Evolutionary conservation across 352 stramenopile genomes (phyloP).

Genomic region (Pythium folliculosum): DNA sequence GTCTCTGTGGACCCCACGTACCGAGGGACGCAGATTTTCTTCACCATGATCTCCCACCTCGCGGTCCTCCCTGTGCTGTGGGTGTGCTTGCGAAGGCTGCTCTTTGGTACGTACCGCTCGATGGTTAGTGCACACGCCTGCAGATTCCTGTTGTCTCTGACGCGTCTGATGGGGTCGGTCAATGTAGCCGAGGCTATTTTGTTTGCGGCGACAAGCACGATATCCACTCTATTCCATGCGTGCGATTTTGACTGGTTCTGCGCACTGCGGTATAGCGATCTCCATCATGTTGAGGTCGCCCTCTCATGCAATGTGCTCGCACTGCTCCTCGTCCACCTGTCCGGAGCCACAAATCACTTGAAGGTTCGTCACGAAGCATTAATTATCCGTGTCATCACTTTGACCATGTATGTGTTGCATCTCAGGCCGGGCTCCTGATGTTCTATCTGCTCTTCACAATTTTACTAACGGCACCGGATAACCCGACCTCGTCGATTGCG

Average conservation of each 20-base stretch:
- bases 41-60: conserved; percentile 34
- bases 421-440: conserved; percentile 34
- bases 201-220: conserved; percentile 27
- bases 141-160: not conserved
- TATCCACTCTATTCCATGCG: conserved; percentile 37
- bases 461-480: conserved; percentile 25
- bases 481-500: conserved; percentile 21
- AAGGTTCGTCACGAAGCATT: conserved; percentile 26
- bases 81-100: conserved; percentile 27
- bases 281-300: conserved; percentile 35
- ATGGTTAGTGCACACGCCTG: not conserved
- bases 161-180: not conserved
- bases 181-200: conserved; percentile 29
- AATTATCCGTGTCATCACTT: too few species aligned
- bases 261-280: conserved; percentile 29
- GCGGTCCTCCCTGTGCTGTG: conserved; percentile 32
- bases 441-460: conserved; percentile 37
- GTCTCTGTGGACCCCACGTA: conserved; percentile 25
- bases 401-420: not conserved
- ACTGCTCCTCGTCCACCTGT: conserved; percentile 38
- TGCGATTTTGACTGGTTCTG: conserved; percentile 39
- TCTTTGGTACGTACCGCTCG: conserved; percentile 27
- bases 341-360: conserved; percentile 33
- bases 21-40: conserved; percentile 29
- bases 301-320: conserved; percentile 39